Conservation (phyloP, 2,329 filamentous ascomycete species). For the Ophiostoma sp. region DNA sequence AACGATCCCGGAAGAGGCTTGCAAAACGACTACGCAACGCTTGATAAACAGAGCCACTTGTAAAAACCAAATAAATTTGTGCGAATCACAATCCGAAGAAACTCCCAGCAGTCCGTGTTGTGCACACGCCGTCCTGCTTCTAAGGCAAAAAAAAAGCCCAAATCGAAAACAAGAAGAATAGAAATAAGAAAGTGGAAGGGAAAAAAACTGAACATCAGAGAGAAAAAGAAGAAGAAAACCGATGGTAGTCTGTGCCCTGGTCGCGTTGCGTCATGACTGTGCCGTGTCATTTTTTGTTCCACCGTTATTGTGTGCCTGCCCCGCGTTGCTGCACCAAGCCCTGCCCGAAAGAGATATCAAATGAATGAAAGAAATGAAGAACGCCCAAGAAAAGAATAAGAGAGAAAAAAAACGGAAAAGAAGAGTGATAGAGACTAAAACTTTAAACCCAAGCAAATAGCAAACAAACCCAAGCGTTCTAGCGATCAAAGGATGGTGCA, state of each 20-base stretch:
- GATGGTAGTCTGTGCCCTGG: background rate
- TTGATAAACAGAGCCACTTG: background rate
- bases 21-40: background rate
- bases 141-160: background rate
- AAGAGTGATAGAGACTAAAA: background rate
- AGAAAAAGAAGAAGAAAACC: background rate
- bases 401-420: background rate
- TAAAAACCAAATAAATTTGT: background rate
- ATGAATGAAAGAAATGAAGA: background rate
- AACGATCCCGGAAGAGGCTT: background rate
- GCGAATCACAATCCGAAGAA: constrained; percentile 12
- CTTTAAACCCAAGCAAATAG: background rate
- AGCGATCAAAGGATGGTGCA: constrained; percentile 41
- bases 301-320: background rate
- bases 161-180: background rate
- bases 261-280: background rate
- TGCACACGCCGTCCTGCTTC: constrained; percentile 2
- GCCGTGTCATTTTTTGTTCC: constrained; percentile 6
- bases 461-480: too few relatives aligned
- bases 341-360: background rate
- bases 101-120: constrained; percentile 1
- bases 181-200: background rate
- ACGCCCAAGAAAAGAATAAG: background rate
- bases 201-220: too few relatives aligned
- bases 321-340: background rate